Conservation (phyloP, 1,139 yeast species). For the Arxiozyma heterogenica region DNA sequence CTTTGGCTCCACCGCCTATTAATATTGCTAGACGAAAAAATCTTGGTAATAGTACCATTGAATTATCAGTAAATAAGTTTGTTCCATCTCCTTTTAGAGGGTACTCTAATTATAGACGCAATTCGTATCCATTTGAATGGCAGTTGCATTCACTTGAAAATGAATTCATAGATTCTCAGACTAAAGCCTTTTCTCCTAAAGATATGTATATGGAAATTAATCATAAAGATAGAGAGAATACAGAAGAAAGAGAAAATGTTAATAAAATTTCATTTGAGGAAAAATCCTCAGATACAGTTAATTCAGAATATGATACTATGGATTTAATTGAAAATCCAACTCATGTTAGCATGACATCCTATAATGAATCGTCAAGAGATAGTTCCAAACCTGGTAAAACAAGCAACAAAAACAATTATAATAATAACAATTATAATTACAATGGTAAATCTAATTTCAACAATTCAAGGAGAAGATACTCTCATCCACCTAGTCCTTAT, state of each 20-base stretch:
- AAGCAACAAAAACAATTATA: neutral
- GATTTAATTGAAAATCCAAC: neutral
- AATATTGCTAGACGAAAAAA: constrained; percentile 41
- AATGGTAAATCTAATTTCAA: constrained; percentile 5
- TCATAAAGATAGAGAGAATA: constrained; percentile 1
- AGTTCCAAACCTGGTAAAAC: constrained; percentile 13
- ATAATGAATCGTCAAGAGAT: constrained; percentile 24
- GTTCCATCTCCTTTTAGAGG: constrained; percentile 9
- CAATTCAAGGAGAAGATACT: constrained; percentile 1
- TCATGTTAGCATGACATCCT: constrained; percentile 13
- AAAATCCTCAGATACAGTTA: constrained; percentile 11
- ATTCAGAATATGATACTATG: neutral
- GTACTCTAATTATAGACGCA: constrained; percentile 15
- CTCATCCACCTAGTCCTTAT: constrained; percentile 22
- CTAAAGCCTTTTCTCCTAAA: neutral
- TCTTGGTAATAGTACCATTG: constrained; percentile 15
- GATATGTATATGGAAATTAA: constrained; percentile 1
- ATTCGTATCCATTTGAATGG: constrained; percentile 16
- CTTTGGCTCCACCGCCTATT: constrained; percentile 69
- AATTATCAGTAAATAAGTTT: constrained; percentile 6
- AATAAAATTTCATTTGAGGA: neutral
- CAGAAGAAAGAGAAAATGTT: neutral
- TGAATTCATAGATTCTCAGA: constrained; percentile 1
- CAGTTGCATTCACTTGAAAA: neutral
- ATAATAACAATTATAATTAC: neutral